A percentile compares a stretch with the other conserved stretches of the same genome.
Conservation (phyloP, 2,329 filamentous ascomycete genomes). For the Monosporascus sp. region DNA sequence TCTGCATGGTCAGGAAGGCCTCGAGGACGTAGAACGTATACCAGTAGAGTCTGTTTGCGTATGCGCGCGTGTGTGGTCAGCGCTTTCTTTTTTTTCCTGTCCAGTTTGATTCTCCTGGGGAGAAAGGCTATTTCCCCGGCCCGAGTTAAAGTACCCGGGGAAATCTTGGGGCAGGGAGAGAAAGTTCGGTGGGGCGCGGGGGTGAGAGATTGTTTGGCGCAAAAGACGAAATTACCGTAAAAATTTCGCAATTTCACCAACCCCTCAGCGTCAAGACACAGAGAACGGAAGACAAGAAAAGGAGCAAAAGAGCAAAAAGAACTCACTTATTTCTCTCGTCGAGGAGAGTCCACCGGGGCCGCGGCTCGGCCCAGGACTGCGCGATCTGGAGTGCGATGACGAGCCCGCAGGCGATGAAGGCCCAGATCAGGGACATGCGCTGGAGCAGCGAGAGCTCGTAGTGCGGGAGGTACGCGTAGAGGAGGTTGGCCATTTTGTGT, state of each 20-base stretch:
- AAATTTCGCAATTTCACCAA: neutral
- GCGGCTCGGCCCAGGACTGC: conserved; percentile 10
- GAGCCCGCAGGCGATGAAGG: conserved; percentile 12
- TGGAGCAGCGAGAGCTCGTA: conserved; percentile 13
- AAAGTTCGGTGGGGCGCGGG: too few relatives aligned
- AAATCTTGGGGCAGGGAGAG: too few relatives aligned
- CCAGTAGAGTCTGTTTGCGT: conserved; percentile 9
- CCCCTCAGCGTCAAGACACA: neutral
- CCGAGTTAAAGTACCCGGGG: too few relatives aligned
- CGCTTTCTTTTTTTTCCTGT: too few relatives aligned
- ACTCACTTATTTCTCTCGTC: conserved; percentile 9
- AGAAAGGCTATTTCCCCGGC: too few relatives aligned
- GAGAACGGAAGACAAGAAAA: neutral
- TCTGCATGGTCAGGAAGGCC: conserved; percentile 14
- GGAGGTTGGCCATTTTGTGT: neutral
- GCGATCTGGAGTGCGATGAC: conserved; percentile 11
- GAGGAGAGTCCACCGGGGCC: conserved; percentile 10
- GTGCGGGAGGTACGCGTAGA: conserved; percentile 6
- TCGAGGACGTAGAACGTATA: conserved; percentile 15
- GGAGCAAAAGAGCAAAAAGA: neutral
- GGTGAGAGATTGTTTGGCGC: too few relatives aligned
- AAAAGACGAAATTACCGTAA: neutral
- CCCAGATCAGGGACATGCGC: conserved; percentile 15
- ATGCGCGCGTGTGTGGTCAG: too few relatives aligned
- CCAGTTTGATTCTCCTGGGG: neutral